These are phyloP conservation scores for Sugiyamaella lignohabitans DNA, from an alignment of 805 yeast genomes.

Conservation along the genomic window DNA sequence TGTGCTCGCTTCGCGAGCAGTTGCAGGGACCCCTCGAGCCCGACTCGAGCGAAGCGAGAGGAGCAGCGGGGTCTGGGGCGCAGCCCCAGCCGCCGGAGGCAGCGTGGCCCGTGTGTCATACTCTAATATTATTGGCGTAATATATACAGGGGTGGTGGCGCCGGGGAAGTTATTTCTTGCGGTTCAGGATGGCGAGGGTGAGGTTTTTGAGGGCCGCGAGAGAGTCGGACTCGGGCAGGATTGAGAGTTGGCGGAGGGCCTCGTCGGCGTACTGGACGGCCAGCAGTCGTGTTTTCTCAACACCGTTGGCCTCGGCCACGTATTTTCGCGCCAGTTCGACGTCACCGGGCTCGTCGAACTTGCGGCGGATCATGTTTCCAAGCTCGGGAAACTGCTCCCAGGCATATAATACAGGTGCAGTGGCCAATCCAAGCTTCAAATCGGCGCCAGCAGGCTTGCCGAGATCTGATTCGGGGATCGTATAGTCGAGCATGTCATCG, in stretches of 20 bases:
- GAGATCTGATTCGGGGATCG: constrained; percentile 72
- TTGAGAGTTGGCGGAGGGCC: constrained; percentile 61
- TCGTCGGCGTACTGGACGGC: constrained; percentile 72
- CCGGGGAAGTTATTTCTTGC: constrained; percentile 71
- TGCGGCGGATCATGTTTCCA: constrained; percentile 77
- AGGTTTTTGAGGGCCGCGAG: constrained; percentile 79
- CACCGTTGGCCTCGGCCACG: constrained; percentile 66
- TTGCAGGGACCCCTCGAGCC: too few relatives aligned
- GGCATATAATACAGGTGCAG: constrained; percentile 93
- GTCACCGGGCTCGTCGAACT: constrained; percentile 76
- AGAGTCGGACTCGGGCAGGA: constrained; percentile 82
- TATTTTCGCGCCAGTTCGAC: constrained; percentile 72
- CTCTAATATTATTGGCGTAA: too few relatives aligned
- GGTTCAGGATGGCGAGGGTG: constrained; percentile 75
- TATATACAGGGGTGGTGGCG: too few relatives aligned
- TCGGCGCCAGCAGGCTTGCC: constrained; percentile 98
- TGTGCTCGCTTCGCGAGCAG: too few relatives aligned
- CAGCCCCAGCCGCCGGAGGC: too few relatives aligned
- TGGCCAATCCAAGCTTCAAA: constrained; percentile 86
- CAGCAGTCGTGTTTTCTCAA: constrained; percentile 64
- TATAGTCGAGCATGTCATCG: constrained; percentile 93
- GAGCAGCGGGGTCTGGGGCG: too few relatives aligned
- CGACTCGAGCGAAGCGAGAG: too few relatives aligned
- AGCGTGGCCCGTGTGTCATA: too few relatives aligned
- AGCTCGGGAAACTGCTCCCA: constrained; percentile 84